Evolutionary conservation across 306 rosid species (phyloP).

Genomic region (Cucurbita maxima): DNA sequence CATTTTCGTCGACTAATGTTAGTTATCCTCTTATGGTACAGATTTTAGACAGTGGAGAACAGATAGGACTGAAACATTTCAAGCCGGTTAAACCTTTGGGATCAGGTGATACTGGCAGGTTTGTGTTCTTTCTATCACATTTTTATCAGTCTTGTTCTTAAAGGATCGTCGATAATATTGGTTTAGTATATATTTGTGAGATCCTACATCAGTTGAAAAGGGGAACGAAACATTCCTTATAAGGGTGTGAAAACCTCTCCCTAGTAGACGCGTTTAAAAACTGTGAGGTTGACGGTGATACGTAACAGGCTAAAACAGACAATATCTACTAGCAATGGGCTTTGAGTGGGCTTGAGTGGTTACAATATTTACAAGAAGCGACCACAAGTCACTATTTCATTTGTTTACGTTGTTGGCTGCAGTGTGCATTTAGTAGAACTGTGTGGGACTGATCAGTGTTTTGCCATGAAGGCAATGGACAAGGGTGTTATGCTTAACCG

Average conservation of each 20-base stretch:
- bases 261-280: no score
- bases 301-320: no score
- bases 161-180: neutral
- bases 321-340: no score
- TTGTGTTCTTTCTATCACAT: neutral
- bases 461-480: conserved; percentile 99
- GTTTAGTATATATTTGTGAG: neutral
- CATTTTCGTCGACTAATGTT: neutral
- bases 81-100: conserved; percentile 86
- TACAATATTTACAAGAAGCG: neutral
- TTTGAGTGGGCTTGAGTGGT: no score
- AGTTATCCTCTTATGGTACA: conserved; percentile 14
- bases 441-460: conserved; percentile 49
- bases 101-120: conserved; percentile 97
- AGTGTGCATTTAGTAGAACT: conserved; percentile 95
- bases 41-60: conserved; percentile 65
- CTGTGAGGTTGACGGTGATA: no score
- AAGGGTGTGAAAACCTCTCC: no score
- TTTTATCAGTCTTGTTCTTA: neutral
- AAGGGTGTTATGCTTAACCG: conserved; percentile 82
- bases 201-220: no score
- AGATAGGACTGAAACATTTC: conserved; percentile 66
- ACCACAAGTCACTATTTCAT: neutral
- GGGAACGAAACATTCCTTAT: no score
- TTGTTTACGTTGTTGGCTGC: neutral